Evolutionary conservation across 2,329 filamentous ascomycete species (phyloP), one percentile per base, ranked within the genome.

Genomic region (Pseudohalonectria lignicola): DNA sequence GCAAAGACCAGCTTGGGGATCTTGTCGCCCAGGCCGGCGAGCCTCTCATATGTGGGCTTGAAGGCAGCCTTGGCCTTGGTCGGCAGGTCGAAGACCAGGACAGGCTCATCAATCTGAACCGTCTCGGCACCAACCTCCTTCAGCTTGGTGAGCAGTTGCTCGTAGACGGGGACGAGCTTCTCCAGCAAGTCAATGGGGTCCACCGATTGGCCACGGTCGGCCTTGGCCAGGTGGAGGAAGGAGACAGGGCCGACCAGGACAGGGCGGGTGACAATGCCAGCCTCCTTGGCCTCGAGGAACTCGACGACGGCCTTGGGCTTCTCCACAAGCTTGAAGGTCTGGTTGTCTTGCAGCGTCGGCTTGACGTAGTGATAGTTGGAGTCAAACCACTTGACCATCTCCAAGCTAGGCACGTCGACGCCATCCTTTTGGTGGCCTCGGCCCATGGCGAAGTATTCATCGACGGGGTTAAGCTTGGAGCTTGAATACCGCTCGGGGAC

Each of bases 321-420:
- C 52, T 76, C 68, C 45, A 74, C 67, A 46, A 98, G 86, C 69
- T 82, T 88, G 81, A 98, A 98, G 59, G 76, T 81, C 78, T 98
- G 92, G 76, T 85, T 83, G 71, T 95, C 82, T 69, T 95, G 87
- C 51, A 98, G 79, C 46, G 92, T 95, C 48, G 92, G 92, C 81
- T 96, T 96, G 71, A 96, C 92, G 67, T 98, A 98, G 78, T 96
- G 92, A 82, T 98, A 98, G 83, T 98, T 98, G 50, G 87, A 94
- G 76, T 98, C 92, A 62, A 98, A 98, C 92, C 92, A 98, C 77
- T 98, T 98, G 56, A 98, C 92, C 92, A 98, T 98, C 77, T 98
- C 92, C 67, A 94, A 72, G 58, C 75, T 77, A 53, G 90, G 86
- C 50, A 96, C 92, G 66, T 98, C 92, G 53, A 96, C 75, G 64